These are phyloP conservation scores for Clausena lansium DNA, from an alignment of 345 rosid genomes.

Conservation along the genomic window DNA sequence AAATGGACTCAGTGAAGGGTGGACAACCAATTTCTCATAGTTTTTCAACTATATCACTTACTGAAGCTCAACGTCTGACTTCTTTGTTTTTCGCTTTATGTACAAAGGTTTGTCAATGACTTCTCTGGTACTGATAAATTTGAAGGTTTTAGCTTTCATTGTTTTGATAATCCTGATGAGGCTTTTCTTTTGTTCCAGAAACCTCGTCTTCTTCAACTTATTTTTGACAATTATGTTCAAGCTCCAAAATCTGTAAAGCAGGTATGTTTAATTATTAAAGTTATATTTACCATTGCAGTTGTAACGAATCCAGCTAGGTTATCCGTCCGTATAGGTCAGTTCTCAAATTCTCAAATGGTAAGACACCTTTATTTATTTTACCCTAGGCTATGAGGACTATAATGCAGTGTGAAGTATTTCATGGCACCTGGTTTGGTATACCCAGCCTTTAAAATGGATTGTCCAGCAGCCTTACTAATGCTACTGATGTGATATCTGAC, in stretches of 20 bases:
- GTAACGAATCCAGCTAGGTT: not conserved
- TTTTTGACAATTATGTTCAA: constrained; percentile 69
- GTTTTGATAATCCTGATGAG: constrained; percentile 23
- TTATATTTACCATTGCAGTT: not conserved
- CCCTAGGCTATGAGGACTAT: not conserved
- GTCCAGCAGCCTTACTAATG: not conserved
- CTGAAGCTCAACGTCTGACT: constrained; percentile 84
- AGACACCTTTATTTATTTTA: not conserved
- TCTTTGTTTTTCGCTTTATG: constrained; percentile 93
- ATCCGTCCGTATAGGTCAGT: not conserved
- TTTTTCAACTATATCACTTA: constrained; percentile 49
- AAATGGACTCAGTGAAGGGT: constrained; percentile 39
- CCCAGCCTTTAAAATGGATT: not conserved
- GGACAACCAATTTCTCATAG: constrained; percentile 38
- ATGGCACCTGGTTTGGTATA: not conserved
- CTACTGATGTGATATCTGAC: not conserved
- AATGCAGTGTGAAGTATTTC: not conserved
- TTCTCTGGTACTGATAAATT: constrained; percentile 13
- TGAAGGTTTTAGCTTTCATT: constrained; percentile 7
- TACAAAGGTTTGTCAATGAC: constrained; percentile 61
- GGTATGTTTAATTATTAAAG: constrained; percentile 36
- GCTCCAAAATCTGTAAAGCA: constrained; percentile 86
- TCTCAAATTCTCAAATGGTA: not conserved
- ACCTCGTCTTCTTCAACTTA: constrained; percentile 77
- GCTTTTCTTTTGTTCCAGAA: constrained; percentile 49